These are phyloP conservation scores for Neurospora sp. DNA, from an alignment of 495 filamentous ascomycete genomes.

Conservation along the genomic window DNA sequence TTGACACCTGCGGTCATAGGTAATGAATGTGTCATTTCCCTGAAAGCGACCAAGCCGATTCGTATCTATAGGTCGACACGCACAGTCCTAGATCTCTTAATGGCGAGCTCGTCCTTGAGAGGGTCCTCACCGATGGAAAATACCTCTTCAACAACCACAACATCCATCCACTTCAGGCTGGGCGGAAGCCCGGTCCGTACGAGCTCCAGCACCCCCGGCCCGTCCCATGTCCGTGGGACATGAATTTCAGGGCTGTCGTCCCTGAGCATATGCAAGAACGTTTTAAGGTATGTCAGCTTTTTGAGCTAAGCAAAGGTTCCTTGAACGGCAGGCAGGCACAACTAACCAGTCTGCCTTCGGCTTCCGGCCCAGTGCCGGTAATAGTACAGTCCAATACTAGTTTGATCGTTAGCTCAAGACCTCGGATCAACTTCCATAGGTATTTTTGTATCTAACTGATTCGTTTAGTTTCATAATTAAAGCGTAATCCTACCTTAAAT, in stretches of 20 bases:
- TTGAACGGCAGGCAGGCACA: too few species aligned
- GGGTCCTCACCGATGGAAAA: too few species aligned
- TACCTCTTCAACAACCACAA: not conserved
- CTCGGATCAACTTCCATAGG: too few species aligned
- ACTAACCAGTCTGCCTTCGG: too few species aligned
- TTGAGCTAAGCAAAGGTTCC: not conserved
- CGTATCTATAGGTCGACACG: not conserved
- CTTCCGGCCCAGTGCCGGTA: too few species aligned
- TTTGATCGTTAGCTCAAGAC: too few species aligned
- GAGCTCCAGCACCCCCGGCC: not conserved
- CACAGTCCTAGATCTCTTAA: not conserved
- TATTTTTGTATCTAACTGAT: too few species aligned
- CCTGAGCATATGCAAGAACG: not conserved
- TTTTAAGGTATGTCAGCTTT: not conserved
- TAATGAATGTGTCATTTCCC: not conserved
- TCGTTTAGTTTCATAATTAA: too few species aligned
- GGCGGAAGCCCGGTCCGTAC: not conserved
- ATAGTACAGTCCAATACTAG: too few species aligned
- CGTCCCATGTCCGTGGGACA: not conserved
- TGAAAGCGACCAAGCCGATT: not conserved
- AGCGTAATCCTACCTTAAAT: too few species aligned
- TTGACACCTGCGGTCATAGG: not conserved
- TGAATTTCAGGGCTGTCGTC: not conserved
- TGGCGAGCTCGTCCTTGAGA: too few species aligned
- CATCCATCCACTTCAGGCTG: not conserved